phyloP scores from a whole-genome alignment of 164 flowering plant genomes.

The Vitis riparia region DNA sequence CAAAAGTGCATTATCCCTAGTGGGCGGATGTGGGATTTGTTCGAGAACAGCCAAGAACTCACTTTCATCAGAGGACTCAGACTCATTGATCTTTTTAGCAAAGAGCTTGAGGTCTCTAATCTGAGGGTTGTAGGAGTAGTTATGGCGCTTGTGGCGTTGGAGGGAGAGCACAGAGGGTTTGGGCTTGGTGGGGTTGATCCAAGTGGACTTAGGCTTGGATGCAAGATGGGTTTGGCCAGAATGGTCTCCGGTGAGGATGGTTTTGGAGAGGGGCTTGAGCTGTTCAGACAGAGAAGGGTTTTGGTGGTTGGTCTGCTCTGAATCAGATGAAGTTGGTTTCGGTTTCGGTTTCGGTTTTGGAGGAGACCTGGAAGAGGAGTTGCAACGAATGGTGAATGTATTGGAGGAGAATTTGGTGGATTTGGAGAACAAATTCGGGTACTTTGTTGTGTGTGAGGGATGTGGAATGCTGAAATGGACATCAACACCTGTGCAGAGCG shows the following conservation, averaged over 20 bases:
- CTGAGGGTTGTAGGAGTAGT: constrained; percentile 58
- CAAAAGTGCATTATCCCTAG: constrained; percentile 71
- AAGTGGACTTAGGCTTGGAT: constrained; percentile 75
- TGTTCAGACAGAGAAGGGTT: constrained; percentile 72
- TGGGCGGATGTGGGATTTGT: constrained; percentile 58
- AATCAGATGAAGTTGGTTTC: too few relatives aligned
- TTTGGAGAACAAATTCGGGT: too few relatives aligned
- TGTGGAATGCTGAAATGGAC: constrained; percentile 6
- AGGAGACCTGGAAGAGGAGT: constrained; percentile 28
- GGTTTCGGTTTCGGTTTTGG: constrained; percentile 12
- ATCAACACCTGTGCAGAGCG: constrained; percentile 19
- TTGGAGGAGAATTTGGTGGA: constrained; percentile 29
- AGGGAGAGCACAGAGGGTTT: constrained; percentile 71
- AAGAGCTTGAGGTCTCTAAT: constrained; percentile 62
- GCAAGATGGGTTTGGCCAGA: constrained; percentile 30
- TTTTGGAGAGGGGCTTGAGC: constrained; percentile 53
- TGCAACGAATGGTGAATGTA: constrained; percentile 39
- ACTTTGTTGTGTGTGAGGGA: constrained; percentile 16
- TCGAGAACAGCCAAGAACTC: constrained; percentile 44
- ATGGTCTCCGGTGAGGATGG: not conserved
- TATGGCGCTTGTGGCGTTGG: constrained; percentile 65
- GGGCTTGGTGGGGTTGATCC: constrained; percentile 89
- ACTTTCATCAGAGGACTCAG: constrained; percentile 34
- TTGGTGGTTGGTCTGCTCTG: constrained; percentile 7
- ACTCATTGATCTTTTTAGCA: constrained; percentile 57